Evolutionary conservation across 1,284 basidiomycete species (phyloP).

Genomic region (Cutaneotrichosporon sp.): DNA sequence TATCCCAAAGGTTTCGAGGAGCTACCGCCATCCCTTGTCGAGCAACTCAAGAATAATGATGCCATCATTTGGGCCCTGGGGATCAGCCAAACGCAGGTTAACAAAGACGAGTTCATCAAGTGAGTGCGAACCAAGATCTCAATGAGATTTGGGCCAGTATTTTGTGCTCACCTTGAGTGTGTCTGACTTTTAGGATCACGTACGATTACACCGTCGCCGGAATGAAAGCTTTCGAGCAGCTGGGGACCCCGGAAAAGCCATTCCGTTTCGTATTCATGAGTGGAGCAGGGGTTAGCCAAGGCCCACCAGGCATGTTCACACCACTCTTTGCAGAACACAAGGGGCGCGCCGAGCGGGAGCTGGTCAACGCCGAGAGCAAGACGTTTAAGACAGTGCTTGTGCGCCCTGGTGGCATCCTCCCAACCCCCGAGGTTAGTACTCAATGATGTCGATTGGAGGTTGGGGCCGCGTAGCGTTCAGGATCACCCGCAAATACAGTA

Average conservation of each 20-base stretch:
- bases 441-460: no score
- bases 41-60: slow-evolving; percentile 10
- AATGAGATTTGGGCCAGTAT: no score
- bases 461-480: no score
- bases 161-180: no score
- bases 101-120: slow-evolving; percentile 2
- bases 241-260: slow-evolving; percentile 20
- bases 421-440: slow-evolving; percentile 23
- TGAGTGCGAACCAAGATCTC: slow-evolving; percentile 12
- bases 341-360: slow-evolving; percentile 25
- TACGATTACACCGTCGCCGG: slow-evolving; percentile 26
- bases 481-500: no score
- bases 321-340: slow-evolving; percentile 24
- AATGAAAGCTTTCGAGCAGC: slow-evolving; percentile 18
- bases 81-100: slow-evolving; percentile 14
- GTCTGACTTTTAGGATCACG: slow-evolving; percentile 26
- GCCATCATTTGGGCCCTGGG: slow-evolving; percentile 33
- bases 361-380: slow-evolving; percentile 9
- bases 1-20: slow-evolving; percentile 26
- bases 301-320: slow-evolving; percentile 8
- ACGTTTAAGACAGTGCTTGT: slow-evolving; percentile 21
- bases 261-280: slow-evolving; percentile 34
- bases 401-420: slow-evolving; percentile 27
- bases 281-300: slow-evolving; percentile 26
- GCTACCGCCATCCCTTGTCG: slow-evolving; percentile 15